These are phyloP conservation scores for Pharnaceum exiguum DNA, from an alignment of 148 eudicot species.

Conservation along the genomic window DNA sequence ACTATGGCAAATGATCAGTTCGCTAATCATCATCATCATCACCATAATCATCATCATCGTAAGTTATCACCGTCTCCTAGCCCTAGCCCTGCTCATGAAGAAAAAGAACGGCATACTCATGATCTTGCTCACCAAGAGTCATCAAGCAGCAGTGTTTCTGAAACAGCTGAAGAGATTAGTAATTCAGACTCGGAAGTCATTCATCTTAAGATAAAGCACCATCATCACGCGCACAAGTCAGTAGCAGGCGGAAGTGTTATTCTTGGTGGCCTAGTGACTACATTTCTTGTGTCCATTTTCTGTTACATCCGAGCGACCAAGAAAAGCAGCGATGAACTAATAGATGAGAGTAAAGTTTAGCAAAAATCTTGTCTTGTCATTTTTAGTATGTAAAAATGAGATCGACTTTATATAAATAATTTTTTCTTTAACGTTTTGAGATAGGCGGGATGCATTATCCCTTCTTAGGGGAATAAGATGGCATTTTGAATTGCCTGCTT, in stretches of 20 bases:
- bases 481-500: too few species aligned
- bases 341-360: neutral
- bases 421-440: too few species aligned
- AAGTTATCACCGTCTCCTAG: slow-evolving; percentile 8
- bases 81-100: slow-evolving; percentile 16
- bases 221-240: slow-evolving; percentile 30
- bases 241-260: slow-evolving; percentile 51
- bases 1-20: slow-evolving; percentile 4
- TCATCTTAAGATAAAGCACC: slow-evolving; percentile 14
- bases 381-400: too few species aligned
- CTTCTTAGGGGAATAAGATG: too few species aligned
- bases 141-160: neutral
- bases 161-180: neutral
- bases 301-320: slow-evolving; percentile 54
- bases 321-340: slow-evolving; percentile 9
- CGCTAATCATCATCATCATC: slow-evolving; percentile 5
- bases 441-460: too few species aligned
- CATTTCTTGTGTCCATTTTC: slow-evolving; percentile 38
- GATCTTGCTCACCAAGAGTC: neutral
- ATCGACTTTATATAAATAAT: too few species aligned
- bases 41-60: slow-evolving; percentile 11
- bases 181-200: neutral
- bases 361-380: neutral
- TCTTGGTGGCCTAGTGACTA: slow-evolving; percentile 41
- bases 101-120: neutral